phyloP scores from a whole-genome alignment of 176 grass and related monocot genomes.

The Aechmea fasciata region DNA sequence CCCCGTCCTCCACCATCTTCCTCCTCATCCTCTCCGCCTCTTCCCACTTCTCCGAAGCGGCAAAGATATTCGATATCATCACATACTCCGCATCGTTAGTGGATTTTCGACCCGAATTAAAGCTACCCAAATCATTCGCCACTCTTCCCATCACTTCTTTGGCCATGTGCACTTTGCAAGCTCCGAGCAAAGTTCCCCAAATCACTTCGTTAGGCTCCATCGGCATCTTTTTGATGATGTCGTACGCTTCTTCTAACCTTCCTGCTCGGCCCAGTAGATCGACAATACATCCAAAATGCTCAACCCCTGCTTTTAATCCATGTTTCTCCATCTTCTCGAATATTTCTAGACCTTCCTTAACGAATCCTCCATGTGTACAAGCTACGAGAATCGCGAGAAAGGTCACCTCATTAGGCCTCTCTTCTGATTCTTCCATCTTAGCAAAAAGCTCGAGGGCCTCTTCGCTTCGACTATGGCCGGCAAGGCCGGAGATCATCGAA shows the following conservation, averaged over 20 bases:
- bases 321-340: conserved; percentile 36
- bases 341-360: conserved; percentile 56
- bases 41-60: conserved; percentile 47
- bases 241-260: conserved; percentile 44
- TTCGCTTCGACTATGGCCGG: conserved; percentile 32
- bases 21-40: conserved; percentile 44
- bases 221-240: conserved; percentile 43
- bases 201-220: conserved; percentile 53
- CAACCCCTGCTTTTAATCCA: conserved; percentile 33
- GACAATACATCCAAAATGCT: conserved; percentile 52
- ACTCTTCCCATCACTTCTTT: conserved; percentile 30
- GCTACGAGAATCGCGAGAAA: conserved; percentile 51
- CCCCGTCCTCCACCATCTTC: conserved; percentile 35
- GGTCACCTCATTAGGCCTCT: conserved; percentile 36
- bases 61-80: conserved; percentile 48
- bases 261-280: conserved; percentile 58
- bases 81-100: conserved; percentile 49
- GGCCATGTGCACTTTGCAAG: conserved; percentile 39
- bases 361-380: conserved; percentile 49
- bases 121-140: conserved; percentile 13
- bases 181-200: conserved; percentile 56
- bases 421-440: conserved; percentile 39
- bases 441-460: conserved; percentile 40
- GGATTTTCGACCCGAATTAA: conserved; percentile 18
- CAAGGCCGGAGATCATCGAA: conserved; percentile 55